Evolutionary conservation across 1,284 basidiomycete species (phyloP).

Genomic region (Papiliotrema flavescens): DNA sequence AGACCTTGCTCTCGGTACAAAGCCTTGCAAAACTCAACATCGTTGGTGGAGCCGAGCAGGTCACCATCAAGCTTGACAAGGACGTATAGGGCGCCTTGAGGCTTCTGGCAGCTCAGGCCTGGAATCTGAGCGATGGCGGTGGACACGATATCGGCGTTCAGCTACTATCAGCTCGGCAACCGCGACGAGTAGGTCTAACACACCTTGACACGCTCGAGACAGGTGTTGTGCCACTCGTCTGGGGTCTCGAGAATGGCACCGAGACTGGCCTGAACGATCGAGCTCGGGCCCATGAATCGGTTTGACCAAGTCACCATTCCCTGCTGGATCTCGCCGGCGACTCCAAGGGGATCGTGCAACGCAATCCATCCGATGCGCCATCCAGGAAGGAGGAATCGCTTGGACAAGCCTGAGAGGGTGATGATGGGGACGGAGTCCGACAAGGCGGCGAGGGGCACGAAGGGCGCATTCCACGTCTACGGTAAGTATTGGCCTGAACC

Average conservation of each 20-base stretch:
- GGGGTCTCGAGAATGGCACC: conserved; percentile 41
- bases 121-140: conserved; percentile 24
- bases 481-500: conserved; percentile 1
- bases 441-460: conserved; percentile 42
- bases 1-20: conserved; percentile 42
- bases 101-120: conserved; percentile 35
- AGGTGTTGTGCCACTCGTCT: conserved; percentile 37
- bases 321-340: conserved; percentile 27
- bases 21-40: conserved; percentile 40
- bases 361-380: conserved; percentile 48
- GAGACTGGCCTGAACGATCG: conserved; percentile 41
- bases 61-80: conserved; percentile 34
- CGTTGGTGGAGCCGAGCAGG: conserved; percentile 26
- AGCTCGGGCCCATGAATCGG: conserved; percentile 44
- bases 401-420: conserved; percentile 46
- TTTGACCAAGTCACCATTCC: conserved; percentile 35
- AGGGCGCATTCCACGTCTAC: conserved; percentile 30
- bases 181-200: too few relatives aligned
- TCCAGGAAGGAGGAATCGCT: conserved; percentile 46
- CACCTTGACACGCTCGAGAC: conserved; percentile 34
- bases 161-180: conserved; percentile 31
- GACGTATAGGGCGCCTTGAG: conserved; percentile 44
- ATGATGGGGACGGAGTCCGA: conserved; percentile 40
- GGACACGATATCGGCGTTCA: conserved; percentile 3
- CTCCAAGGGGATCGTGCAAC: conserved; percentile 42